A percentile compares a stretch with the other conserved stretches of the same genome.
These are phyloP conservation scores for Backusella tarrabulga DNA, from an alignment of 192 early-diverging fungal species.

Conservation along the genomic window DNA sequence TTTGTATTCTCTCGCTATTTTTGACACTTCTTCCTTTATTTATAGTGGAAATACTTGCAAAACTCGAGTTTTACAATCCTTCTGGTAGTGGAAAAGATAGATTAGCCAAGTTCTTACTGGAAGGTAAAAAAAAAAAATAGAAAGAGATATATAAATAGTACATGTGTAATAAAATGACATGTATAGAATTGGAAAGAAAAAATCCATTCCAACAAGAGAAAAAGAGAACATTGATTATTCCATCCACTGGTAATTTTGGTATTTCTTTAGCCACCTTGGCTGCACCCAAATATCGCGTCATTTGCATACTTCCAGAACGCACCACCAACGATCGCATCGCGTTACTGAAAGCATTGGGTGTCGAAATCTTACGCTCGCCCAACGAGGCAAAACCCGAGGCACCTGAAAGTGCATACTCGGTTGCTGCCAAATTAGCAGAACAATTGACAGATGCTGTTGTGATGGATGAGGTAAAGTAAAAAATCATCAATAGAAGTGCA, in stretches of 20 bases:
- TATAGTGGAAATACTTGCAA: slow-evolving; percentile 63
- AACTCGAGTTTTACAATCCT: slow-evolving; percentile 75
- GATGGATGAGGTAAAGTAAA: slow-evolving; percentile 56
- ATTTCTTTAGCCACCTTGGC: slow-evolving; percentile 64
- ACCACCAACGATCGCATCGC: slow-evolving; percentile 68
- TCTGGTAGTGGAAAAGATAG: slow-evolving; percentile 73
- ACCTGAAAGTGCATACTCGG: slow-evolving; percentile 61
- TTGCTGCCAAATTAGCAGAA: slow-evolving; percentile 54
- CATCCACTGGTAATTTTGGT: slow-evolving; percentile 69
- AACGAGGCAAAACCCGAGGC: slow-evolving; percentile 65
- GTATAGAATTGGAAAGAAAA: neutral
- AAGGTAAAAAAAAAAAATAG: slow-evolving; percentile 7
- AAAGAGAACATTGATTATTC: slow-evolving; percentile 58
- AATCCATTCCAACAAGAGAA: slow-evolving; percentile 6
- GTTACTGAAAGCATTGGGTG: slow-evolving; percentile 62
- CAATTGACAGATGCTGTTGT: slow-evolving; percentile 53
- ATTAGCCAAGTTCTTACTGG: slow-evolving; percentile 56
- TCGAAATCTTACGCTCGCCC: slow-evolving; percentile 69
- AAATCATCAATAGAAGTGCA: too few species aligned
- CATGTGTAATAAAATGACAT: neutral
- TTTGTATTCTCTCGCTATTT: neutral
- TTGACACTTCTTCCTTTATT: neutral
- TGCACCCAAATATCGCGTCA: slow-evolving; percentile 44
- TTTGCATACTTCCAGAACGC: slow-evolving; percentile 67
- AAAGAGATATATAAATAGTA: neutral